Base-by-base conservation (phyloP, 2,329 filamentous ascomycete genomes). In the Calonectria ilicicola region DNA sequence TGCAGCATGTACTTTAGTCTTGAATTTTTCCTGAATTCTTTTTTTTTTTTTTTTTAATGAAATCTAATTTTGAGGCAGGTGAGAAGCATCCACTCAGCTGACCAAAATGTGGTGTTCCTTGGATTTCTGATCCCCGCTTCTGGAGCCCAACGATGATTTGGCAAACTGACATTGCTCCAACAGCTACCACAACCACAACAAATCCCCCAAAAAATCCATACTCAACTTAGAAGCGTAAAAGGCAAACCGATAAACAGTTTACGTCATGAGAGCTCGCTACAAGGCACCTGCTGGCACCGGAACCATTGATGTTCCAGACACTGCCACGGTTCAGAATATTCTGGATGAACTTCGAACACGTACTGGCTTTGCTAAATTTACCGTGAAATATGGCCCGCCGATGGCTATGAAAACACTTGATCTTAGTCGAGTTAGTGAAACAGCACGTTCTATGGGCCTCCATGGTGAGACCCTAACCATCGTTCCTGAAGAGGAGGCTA, bases 321-420 rank as follows among this genome's bases (percentile, higher is more conserved):
- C 90, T 73, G 93, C 94, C 65, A 93, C 91, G 4, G 88, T 95
- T 56, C 85, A 85, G 60, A 87, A 92, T 66, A 87, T 96, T 1
- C 85, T 92, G 58, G 81, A 87, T 5, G 86, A 90, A 63, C 91
- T 96, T 78, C 88, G 87, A 65, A 85, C 89, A 63, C 90, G 91
- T 79, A 94, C 94, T 2, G 90, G 90, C 5, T 87, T 96, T 19
- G 79, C 87, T 8, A 86, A 87, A 17, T 95, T 96, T 80, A 90
- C 93, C 51, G 86, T 98, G 74, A 98, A 97, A 86, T 95, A 93
- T 84, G 95, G 95, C 42, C 98, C 94, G 79, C 96, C 96, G 1
- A 83, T 80, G 79, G 80, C 81, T 5, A 92, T 94, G 27, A 91
- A 93, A 80, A 87, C 91, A 0, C 88, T 98, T 19, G 87, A 91